phyloP scores from a whole-genome alignment of 1,284 basidiomycete genomes.

The Austroboletus sp. region DNA sequence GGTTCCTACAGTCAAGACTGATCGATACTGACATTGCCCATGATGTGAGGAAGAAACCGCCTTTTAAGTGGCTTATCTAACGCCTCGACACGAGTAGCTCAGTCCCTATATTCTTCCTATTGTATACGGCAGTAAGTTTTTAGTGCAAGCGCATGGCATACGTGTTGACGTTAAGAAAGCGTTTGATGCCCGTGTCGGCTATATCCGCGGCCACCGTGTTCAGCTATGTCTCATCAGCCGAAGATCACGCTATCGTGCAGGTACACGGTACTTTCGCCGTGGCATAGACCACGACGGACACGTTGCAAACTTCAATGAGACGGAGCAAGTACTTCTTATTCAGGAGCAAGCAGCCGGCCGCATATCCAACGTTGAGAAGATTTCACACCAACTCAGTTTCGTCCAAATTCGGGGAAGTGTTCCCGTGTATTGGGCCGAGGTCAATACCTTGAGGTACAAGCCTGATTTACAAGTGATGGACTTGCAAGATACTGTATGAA shows the following conservation, averaged over 20 bases:
- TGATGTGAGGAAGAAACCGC: conserved; percentile 46
- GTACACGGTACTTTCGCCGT: conserved; percentile 94
- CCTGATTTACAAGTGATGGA: conserved; percentile 98
- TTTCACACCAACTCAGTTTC: conserved; percentile 66
- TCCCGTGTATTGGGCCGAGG: conserved; percentile 94
- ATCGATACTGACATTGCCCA: conserved; percentile 57
- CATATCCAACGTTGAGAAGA: conserved; percentile 44
- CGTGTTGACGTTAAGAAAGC: conserved; percentile 43
- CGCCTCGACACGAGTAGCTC: conserved; percentile 45
- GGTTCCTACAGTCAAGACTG: conserved; percentile 66
- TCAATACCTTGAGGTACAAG: conserved; percentile 94
- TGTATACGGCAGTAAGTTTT: conserved; percentile 79
- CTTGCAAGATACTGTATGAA: conserved; percentile 68
- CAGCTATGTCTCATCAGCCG: conserved; percentile 87
- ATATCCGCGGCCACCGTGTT: conserved; percentile 75
- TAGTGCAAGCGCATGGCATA: conserved; percentile 6
- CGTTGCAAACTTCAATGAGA: conserved; percentile 91
- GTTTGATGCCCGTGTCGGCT: conserved; percentile 77
- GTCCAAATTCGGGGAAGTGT: conserved; percentile 93
- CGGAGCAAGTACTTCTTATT: conserved; percentile 85
- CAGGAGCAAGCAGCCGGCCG: conserved; percentile 48
- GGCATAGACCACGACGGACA: conserved; percentile 82
- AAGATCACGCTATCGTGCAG: conserved; percentile 87
- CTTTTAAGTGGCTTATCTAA: conserved; percentile 7
- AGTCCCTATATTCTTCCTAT: conserved; percentile 86